phyloP scores from a whole-genome alignment of 1,139 yeast genomes.

The Groenewaldozyma sp. region DNA sequence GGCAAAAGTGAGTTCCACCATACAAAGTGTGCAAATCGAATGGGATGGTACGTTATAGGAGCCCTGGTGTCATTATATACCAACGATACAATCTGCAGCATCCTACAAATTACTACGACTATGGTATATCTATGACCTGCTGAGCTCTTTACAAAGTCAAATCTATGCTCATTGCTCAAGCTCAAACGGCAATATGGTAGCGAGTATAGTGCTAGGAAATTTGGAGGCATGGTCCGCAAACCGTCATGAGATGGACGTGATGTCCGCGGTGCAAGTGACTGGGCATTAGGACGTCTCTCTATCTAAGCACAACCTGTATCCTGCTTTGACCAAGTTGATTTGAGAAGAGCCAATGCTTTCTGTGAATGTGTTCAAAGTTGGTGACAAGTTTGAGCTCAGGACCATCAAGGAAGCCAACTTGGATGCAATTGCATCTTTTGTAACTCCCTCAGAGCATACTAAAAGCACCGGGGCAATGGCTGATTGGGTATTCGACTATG shows the following conservation, averaged over 20 bases:
- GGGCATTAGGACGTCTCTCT: slow-evolving; percentile 13
- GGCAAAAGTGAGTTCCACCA: too few relatives aligned
- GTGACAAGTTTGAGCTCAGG: slow-evolving; percentile 4
- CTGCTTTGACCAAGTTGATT: slow-evolving; percentile 12
- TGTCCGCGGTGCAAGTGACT: slow-evolving; percentile 14
- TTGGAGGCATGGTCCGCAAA: slow-evolving; percentile 15
- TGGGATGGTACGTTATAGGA: too few relatives aligned
- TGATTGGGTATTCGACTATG: slow-evolving; percentile 8
- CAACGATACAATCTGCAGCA: too few relatives aligned
- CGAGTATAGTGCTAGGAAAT: not conserved
- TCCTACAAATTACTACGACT: too few relatives aligned
- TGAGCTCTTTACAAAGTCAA: too few relatives aligned
- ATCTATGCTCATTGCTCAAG: too few relatives aligned
- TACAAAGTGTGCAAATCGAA: too few relatives aligned
- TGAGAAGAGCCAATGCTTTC: slow-evolving; percentile 10
- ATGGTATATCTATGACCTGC: too few relatives aligned
- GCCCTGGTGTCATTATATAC: too few relatives aligned
- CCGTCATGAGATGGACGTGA: slow-evolving; percentile 8
- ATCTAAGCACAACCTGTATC: slow-evolving; percentile 10
- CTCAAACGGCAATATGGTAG: not conserved
- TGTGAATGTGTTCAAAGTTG: slow-evolving; percentile 7
- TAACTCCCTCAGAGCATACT: not conserved
- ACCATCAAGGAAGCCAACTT: slow-evolving; percentile 10
- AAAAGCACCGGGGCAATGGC: slow-evolving; percentile 7
- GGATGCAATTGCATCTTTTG: slow-evolving; percentile 10